phyloP scores from a whole-genome alignment of 2,329 filamentous ascomycete species.

The Ascochyta viciae-villosae region DNA sequence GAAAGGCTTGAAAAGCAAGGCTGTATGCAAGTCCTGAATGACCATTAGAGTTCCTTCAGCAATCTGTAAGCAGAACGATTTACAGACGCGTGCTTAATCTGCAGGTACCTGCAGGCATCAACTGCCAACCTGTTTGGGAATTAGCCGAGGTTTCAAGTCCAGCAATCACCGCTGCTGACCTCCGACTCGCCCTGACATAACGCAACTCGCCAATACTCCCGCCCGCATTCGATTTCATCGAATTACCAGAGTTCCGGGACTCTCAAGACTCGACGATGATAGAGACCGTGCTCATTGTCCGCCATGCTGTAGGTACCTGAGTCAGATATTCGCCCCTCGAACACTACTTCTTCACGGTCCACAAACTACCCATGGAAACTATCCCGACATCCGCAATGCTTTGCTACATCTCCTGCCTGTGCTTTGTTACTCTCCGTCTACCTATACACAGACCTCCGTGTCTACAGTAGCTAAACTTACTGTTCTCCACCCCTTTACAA shows the following conservation, averaged over 20 bases:
- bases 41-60: background rate
- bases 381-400: constrained; percentile 13
- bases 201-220: constrained; percentile 4
- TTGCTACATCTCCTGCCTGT: constrained; percentile 11
- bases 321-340: constrained; percentile 15
- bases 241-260: background rate
- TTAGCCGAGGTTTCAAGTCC: constrained; percentile 13
- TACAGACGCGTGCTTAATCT: background rate
- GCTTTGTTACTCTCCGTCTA: constrained; percentile 16
- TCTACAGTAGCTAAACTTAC: constrained; percentile 14
- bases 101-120: background rate
- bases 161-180: background rate
- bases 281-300: constrained; percentile 58
- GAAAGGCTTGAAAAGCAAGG: background rate
- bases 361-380: constrained; percentile 14
- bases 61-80: background rate
- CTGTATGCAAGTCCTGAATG: background rate
- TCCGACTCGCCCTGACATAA: constrained; percentile 4
- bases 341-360: constrained; percentile 14
- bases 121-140: background rate
- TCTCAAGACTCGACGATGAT: constrained; percentile 39
- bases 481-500: constrained; percentile 20
- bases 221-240: background rate
- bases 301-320: constrained; percentile 57
- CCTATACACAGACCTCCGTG: constrained; percentile 9